These are phyloP conservation scores for Platanthera guangdongensis DNA, from an alignment of 106 monocot species.

Conservation along the genomic window DNA sequence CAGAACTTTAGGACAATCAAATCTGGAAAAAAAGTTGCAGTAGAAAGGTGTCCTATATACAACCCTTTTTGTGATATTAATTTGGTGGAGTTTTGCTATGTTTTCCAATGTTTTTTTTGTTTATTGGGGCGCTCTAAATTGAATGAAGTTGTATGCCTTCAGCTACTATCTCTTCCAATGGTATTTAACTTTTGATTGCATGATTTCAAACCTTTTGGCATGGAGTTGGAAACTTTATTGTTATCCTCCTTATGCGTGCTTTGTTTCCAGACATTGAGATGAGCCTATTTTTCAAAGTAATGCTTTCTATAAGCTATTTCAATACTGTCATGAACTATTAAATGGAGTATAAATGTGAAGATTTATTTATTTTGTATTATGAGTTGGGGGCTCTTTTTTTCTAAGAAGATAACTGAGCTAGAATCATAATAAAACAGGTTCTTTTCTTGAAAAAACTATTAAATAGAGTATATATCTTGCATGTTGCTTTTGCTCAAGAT, in stretches of 20 bases:
- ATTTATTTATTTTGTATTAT: background rate
- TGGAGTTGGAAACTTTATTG: background rate
- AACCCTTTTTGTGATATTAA: background rate
- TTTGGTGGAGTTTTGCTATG: background rate
- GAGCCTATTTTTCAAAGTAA: background rate
- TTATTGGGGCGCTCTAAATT: background rate
- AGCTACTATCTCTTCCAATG: background rate
- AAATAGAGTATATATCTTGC: background rate
- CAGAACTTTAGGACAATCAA: slow-evolving; percentile 22
- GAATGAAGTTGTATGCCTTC: background rate
- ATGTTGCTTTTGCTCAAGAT: background rate
- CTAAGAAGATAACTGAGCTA: background rate
- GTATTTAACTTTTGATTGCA: background rate
- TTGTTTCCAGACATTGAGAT: background rate
- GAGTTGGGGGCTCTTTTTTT: background rate
- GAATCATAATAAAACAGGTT: background rate
- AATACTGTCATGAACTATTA: background rate
- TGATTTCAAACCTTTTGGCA: background rate
- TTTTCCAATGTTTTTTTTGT: background rate
- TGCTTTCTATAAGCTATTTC: background rate
- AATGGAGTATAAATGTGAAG: background rate
- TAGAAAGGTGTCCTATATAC: slow-evolving; percentile 23
- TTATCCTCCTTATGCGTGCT: background rate
- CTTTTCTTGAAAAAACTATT: background rate
- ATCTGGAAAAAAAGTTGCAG: slow-evolving; percentile 61